Evolutionary conservation across 139 green algal species (phyloP), one percentile per base, ranked within the genome.

Genomic region (Haematococcus sp.): DNA sequence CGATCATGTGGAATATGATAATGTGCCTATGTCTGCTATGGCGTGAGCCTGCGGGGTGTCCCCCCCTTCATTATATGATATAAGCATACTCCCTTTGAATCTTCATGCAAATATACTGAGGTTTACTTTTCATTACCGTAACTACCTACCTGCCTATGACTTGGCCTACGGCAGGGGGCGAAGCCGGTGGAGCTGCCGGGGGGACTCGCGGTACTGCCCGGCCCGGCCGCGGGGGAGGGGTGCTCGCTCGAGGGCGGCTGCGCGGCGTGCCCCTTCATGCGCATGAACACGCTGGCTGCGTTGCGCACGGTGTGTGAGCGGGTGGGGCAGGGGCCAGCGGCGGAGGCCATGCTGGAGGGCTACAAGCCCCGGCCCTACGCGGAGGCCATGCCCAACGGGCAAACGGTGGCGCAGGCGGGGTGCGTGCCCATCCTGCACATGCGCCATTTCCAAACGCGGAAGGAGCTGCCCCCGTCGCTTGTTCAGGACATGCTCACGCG

Each of bases 181-280:
- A 58, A 25, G 51, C 23, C 35, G 16, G 22, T 71, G 11, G 60
- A 80, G 63, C 85, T 98, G 40, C 84, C 91, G 5, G 76, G 75
- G 4, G 91, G 90, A 0, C 64, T 97, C 58, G 46, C 81, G 0
- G 52, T 96, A n/a, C 68, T 95, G 40, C 90, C 90, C 0, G 78
- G 92, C 64, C 72, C 84, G 65, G 76, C 82, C 52, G 65, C 67
- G 23, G 95, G 95, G 20, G 95, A 99, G 82, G 95, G 95, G 19
- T 99, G 95, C 80, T 93, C 84, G 2, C 35, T 89, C 19, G 89
- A 97, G 77, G 95, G 95, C 28, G 95, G 95, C 56, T 99, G 95
- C 74, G 95, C 95, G 0, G 90, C 90, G 30, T 99, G 95, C 87
- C 95, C 95, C 0, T 99, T 96, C 85, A 99, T 99, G 95, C 96